phyloP scores from a whole-genome alignment of 352 stramenopile genomes.

The Globisporangium camurandrum region DNA sequence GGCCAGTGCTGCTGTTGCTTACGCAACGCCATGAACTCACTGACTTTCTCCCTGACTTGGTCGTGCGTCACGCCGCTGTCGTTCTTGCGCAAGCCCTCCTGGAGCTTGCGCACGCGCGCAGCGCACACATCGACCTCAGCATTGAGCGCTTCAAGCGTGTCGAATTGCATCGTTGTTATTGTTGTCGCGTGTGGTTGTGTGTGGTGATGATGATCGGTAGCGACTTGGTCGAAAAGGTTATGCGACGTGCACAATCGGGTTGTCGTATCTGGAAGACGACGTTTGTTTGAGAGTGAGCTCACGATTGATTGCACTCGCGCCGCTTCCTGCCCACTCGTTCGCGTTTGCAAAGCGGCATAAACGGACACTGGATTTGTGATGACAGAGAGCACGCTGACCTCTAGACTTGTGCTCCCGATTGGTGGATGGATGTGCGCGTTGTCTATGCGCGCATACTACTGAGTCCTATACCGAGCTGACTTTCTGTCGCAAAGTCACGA shows the following conservation, averaged over 20 bases:
- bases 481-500: no score
- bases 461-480: no score
- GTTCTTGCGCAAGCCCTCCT: constrained; percentile 39
- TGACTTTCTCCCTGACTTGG: constrained; percentile 45
- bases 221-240: background rate
- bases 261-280: background rate
- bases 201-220: background rate
- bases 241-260: no score
- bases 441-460: no score
- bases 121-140: constrained; percentile 49
- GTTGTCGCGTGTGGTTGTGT: background rate
- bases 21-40: constrained; percentile 46
- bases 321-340: constrained; percentile 2
- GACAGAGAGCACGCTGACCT: no score
- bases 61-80: constrained; percentile 35
- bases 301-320: background rate
- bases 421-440: no score
- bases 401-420: no score
- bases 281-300: constrained; percentile 2
- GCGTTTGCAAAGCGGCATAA: no score
- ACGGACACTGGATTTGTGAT: no score
- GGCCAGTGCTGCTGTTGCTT: constrained; percentile 65
- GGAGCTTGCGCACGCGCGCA: constrained; percentile 38
- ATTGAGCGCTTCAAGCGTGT: constrained; percentile 32
- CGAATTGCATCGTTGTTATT: constrained; percentile 33